Conservation (phyloP, 139 green algal species). For the Chlorella sorokiniana region DNA sequence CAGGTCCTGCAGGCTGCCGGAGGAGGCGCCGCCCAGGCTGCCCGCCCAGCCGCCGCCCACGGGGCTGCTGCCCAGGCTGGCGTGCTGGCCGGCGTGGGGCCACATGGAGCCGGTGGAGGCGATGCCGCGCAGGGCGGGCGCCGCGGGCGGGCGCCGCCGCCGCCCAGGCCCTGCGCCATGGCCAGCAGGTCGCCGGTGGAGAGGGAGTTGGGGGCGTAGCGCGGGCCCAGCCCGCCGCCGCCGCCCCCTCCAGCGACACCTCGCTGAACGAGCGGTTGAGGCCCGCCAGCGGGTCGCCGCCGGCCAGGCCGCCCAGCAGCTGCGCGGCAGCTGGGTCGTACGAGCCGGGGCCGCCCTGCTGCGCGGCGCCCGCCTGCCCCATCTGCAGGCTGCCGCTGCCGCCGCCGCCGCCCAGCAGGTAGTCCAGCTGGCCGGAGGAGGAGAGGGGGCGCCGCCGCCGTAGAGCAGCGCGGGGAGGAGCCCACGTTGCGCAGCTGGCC, state of each 20-base stretch:
- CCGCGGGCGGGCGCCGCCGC: neutral
- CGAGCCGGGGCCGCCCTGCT: constrained; percentile 3
- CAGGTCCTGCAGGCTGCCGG: constrained; percentile 39
- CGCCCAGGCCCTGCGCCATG: constrained; percentile 24
- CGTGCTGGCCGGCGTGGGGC: constrained; percentile 22
- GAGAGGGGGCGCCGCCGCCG: constrained; percentile 7
- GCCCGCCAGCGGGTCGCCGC: constrained; percentile 10
- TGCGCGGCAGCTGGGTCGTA: neutral
- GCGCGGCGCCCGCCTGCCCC: constrained; percentile 9
- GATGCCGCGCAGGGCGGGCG: constrained; percentile 25
- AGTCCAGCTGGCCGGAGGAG: constrained; percentile 24
- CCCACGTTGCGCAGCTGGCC: constrained; percentile 18
- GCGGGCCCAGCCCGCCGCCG: constrained; percentile 13
- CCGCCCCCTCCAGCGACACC: constrained; percentile 36
- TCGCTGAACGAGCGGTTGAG: constrained; percentile 34
- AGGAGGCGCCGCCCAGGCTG: neutral
- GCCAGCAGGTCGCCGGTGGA: constrained; percentile 36
- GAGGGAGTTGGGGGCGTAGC: constrained; percentile 17
- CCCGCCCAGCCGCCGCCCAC: constrained; percentile 12
- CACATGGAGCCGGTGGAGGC: constrained; percentile 35
- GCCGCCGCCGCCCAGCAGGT: constrained; percentile 16
- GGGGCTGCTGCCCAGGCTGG: constrained; percentile 32
- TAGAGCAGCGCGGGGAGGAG: constrained; percentile 19
- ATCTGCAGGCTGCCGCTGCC: neutral
- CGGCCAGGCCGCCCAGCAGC: constrained; percentile 5